Conservation (phyloP, 768 basidiomycete species). For the Naganishia onofrii region DNA sequence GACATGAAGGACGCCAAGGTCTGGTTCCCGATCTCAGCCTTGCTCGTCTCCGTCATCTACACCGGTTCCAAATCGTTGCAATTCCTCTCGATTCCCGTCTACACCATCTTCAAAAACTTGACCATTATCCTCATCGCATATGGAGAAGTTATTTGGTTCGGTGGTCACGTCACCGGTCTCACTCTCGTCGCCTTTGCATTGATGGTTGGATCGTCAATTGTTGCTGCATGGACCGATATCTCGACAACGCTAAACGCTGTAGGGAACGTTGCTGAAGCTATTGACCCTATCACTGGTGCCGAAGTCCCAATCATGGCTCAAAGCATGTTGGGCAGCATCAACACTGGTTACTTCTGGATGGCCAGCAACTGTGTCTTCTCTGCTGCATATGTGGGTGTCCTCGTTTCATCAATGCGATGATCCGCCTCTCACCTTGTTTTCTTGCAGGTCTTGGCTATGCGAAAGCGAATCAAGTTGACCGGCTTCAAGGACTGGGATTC, state of each 20-base stretch:
- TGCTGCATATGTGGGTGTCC: constrained; percentile 69
- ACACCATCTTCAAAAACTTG: constrained; percentile 98
- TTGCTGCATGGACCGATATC: constrained; percentile 96
- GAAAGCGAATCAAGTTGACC: constrained; percentile 89
- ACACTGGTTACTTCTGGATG: constrained; percentile 96
- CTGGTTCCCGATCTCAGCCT: constrained; percentile 92
- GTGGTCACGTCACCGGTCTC: constrained; percentile 77
- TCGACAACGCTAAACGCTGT: constrained; percentile 54
- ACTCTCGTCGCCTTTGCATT: constrained; percentile 85
- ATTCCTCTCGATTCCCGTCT: constrained; percentile 93
- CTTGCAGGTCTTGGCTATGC: constrained; percentile 82
- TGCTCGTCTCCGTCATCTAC: constrained; percentile 92
- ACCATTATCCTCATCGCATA: constrained; percentile 99
- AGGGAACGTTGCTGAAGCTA: constrained; percentile 31
- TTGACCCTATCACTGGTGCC: constrained; percentile 47
- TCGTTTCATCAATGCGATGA: constrained; percentile 45
- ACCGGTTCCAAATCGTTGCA: constrained; percentile 98
- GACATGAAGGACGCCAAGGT: constrained; percentile 76
- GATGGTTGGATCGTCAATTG: constrained; percentile 92
- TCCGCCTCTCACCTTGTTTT: constrained; percentile 25
- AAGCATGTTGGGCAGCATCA: constrained; percentile 56
- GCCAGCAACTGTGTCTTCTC: constrained; percentile 82
- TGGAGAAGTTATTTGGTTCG: constrained; percentile 96
- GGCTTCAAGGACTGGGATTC: constrained; percentile 98
- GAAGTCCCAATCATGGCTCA: constrained; percentile 42